phyloP scores from a whole-genome alignment of 2,329 filamentous ascomycete species.

The Fusarium sp. region DNA sequence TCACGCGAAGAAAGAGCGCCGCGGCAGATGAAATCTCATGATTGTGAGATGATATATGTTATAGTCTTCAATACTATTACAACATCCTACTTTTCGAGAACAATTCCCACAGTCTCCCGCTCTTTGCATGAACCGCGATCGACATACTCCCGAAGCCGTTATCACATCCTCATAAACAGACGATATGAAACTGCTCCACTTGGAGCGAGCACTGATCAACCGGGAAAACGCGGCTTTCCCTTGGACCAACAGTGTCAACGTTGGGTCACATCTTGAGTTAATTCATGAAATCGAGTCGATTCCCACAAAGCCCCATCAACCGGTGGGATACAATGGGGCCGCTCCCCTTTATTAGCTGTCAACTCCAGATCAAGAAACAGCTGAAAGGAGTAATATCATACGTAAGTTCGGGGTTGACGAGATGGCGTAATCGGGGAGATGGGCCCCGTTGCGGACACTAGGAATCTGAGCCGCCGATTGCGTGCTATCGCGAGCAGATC shows the following conservation, averaged over 20 bases:
- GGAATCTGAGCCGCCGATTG: slow-evolving; percentile 9
- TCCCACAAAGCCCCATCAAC: neutral
- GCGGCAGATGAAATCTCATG: too few relatives aligned
- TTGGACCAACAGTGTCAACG: neutral
- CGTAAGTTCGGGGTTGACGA: neutral
- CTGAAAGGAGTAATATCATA: neutral
- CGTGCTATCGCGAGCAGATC: neutral
- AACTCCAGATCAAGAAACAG: neutral
- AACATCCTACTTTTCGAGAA: neutral
- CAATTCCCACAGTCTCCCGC: neutral
- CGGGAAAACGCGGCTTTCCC: neutral
- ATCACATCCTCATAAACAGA: neutral
- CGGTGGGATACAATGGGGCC: slow-evolving; percentile 1
- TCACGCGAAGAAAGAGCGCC: neutral
- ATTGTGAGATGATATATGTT: neutral
- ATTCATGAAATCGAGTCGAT: too few relatives aligned
- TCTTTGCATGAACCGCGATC: slow-evolving; percentile 5
- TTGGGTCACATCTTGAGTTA: neutral
- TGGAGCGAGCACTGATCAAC: neutral
- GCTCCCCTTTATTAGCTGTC: slow-evolving; percentile 2
- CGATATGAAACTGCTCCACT: neutral
- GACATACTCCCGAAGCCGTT: neutral
- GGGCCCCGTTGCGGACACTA: neutral
- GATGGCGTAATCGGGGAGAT: slow-evolving; percentile 3
- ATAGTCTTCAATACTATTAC: neutral